Evolutionary conservation across 2,329 filamentous ascomycete genomes (phyloP), one percentile per base, ranked within the genome.

Genomic region (Pseudofabraea citricarpa): DNA sequence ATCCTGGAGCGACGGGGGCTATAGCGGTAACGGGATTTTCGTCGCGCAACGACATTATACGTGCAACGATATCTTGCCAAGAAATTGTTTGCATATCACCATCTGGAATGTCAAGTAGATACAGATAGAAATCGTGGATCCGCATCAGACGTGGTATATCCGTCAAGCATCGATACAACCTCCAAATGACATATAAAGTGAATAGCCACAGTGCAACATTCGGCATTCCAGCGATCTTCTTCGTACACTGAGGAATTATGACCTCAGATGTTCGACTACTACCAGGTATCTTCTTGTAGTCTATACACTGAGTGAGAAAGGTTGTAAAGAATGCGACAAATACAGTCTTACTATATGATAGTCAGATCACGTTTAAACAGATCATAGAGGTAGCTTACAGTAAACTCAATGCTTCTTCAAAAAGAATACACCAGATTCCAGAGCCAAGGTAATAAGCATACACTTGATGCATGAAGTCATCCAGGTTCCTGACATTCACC

Each of bases 61-160:
- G 75, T 44, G 75, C 79, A 22, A 88, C 83, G 16, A 87, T 72
- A 50, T 84, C 75, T 56, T 86, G 81, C 84, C 84, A 88, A 15
- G 83, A 81, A 33, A 87, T 80, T 0, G 82, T 86, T 57, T 87
- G 84, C 50, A 87, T 84, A 54, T 88, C 83, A 22, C 72, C 69
- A 59, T 87, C 83, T 3, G 78, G 77, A 21, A 87, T 78, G 22
- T 79, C 79, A 9, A 88, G 73, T 6, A 87, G 71, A 57, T 87
- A 72, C 16, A 74, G 69, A 57, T 82, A 88, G 61, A 88, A 87
- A 57, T 85, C 75, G 52, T 83, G 81, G 69, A 87, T 77, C 22
- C 77, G 72, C 51, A 72, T 70, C 10, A 87, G 67, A 22, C 77
- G 70, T 31, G 78, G 74, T 36, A 82, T 70, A 48, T 81, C 78